Percentiles rank a stretch among this genome's conserved stretches.
These are phyloP conservation scores for Neobulgaria alba DNA, from an alignment of 2,329 filamentous ascomycete species.

Conservation along the genomic window DNA sequence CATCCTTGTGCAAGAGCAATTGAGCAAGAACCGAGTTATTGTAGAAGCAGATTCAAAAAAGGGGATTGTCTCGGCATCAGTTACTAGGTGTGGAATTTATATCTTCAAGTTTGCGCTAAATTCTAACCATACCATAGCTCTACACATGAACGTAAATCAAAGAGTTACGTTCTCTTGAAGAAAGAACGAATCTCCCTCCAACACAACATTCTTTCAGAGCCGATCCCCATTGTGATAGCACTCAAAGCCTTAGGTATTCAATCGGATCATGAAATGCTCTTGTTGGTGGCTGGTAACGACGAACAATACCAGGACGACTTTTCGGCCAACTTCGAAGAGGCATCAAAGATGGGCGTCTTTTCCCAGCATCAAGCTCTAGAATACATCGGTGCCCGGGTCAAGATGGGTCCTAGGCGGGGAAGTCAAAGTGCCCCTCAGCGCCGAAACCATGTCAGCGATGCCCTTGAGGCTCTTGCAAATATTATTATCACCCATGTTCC, in stretches of 20 bases:
- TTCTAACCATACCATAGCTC: slow-evolving; percentile 49
- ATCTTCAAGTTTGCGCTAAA: background rate
- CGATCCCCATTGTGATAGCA: slow-evolving; percentile 89
- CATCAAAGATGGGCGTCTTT: slow-evolving; percentile 71
- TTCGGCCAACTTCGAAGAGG: slow-evolving; percentile 89
- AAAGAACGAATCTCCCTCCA: slow-evolving; percentile 84
- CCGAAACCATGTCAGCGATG: slow-evolving; percentile 82
- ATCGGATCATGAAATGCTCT: slow-evolving; percentile 89
- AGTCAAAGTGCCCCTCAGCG: slow-evolving; percentile 45
- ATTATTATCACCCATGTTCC: slow-evolving; percentile 93
- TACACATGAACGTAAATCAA: slow-evolving; percentile 94
- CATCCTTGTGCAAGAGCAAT: slow-evolving; percentile 93
- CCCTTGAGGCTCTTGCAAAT: slow-evolving; percentile 83
- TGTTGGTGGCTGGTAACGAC: slow-evolving; percentile 82
- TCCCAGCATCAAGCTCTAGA: slow-evolving; percentile 95
- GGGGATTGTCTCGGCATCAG: slow-evolving; percentile 86
- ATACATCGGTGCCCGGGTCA: slow-evolving; percentile 78
- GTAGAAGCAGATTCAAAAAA: slow-evolving; percentile 91
- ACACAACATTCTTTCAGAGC: slow-evolving; percentile 88
- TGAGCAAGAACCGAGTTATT: slow-evolving; percentile 98
- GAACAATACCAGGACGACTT: slow-evolving; percentile 90
- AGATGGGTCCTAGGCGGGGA: slow-evolving; percentile 64
- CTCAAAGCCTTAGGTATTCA: slow-evolving; percentile 90
- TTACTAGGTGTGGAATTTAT: slow-evolving; percentile 57
- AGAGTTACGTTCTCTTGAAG: slow-evolving; percentile 91